Evolutionary conservation across 2,329 filamentous ascomycete species (phyloP).

Genomic region (Calycina herbarum): DNA sequence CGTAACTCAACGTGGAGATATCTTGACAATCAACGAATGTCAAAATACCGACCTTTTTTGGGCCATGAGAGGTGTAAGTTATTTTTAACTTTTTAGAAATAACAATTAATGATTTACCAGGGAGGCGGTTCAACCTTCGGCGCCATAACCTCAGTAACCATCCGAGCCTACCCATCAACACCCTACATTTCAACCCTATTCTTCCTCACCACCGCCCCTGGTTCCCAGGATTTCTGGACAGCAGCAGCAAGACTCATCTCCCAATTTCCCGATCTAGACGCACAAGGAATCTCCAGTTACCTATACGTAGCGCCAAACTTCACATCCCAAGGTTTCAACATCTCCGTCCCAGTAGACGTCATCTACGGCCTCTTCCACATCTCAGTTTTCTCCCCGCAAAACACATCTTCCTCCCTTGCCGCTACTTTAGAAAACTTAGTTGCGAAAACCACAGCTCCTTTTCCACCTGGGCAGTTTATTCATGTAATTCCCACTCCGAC

Average conservation of each 20-base stretch:
- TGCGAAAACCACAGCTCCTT: conserved; percentile 40
- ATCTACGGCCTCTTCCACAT: conserved; percentile 40
- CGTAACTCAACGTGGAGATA: conserved; percentile 52
- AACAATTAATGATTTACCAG: too few species aligned
- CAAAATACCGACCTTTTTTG: conserved; percentile 61
- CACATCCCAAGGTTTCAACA: conserved; percentile 30
- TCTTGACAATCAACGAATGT: conserved; percentile 52
- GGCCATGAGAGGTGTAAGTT: conserved; percentile 58
- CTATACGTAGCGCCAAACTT: conserved; percentile 45
- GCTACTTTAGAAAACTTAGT: conserved; percentile 40
- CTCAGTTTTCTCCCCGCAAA: conserved; percentile 33
- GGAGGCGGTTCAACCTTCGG: conserved; percentile 63
- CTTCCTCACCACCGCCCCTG: conserved; percentile 34
- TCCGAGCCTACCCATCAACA: conserved; percentile 50
- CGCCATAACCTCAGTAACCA: conserved; percentile 57
- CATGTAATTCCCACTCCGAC: conserved; percentile 5
- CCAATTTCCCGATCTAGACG: conserved; percentile 47
- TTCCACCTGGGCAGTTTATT: conserved; percentile 30
- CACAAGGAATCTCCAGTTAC: conserved; percentile 53
- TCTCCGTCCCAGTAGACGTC: conserved; percentile 38
- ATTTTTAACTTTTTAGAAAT: too few species aligned
- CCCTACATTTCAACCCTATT: conserved; percentile 33
- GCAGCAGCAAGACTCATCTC: conserved; percentile 49
- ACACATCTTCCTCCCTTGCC: conserved; percentile 37
- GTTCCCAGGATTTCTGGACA: conserved; percentile 45